Evolutionary conservation across 2,329 filamentous ascomycete species (phyloP), one percentile per base, ranked within the genome.

Genomic region (Falciphora oryzae): DNA sequence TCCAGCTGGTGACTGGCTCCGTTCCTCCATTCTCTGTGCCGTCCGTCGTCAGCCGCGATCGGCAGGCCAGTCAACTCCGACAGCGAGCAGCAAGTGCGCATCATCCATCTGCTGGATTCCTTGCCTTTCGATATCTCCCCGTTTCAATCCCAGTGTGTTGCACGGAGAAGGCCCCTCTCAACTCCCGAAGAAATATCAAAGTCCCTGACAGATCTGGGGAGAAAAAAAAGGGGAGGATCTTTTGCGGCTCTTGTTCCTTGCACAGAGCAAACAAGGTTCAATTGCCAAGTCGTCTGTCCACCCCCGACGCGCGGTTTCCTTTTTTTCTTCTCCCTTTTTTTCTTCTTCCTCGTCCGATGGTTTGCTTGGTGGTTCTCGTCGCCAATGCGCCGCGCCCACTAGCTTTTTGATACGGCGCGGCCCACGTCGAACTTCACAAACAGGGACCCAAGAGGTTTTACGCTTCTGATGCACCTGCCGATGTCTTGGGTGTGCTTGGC

Each of bases 361-460:
- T n/a, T 53, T 53, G 44, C 18, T 25, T 53, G 44, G 44, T 25
- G 18, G 44, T n/a, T 53, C 22, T 25, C n/a, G 44, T n/a, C 44
- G 44, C 44, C 44, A 53, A 53, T 53, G 44, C 44, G 44, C 44
- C 44, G 44, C 22, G 44, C 44, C 44, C 44, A 22, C 44, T 53
- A 53, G 44, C n/a, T 53, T 53, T 53, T 53, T 25, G 44, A 53
- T 25, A 53, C 44, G 44, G 44, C 22, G 38, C 38, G 44, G 44
- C 44, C 44, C 44, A 53, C 44, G 44, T n/a, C 44, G 44, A 53
- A 53, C 44, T 53, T 53, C 8, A 53, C 44, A 53, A 53, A 53
- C 44, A 53, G 44, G 44, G 44, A n/a, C 44, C 44, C 44, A 53
- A 53, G 44, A 53, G 44, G 44, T 53, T 53, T 53, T 53, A n/a